phyloP scores from a whole-genome alignment of 139 green algal species.

The Chlorella sorokiniana region DNA sequence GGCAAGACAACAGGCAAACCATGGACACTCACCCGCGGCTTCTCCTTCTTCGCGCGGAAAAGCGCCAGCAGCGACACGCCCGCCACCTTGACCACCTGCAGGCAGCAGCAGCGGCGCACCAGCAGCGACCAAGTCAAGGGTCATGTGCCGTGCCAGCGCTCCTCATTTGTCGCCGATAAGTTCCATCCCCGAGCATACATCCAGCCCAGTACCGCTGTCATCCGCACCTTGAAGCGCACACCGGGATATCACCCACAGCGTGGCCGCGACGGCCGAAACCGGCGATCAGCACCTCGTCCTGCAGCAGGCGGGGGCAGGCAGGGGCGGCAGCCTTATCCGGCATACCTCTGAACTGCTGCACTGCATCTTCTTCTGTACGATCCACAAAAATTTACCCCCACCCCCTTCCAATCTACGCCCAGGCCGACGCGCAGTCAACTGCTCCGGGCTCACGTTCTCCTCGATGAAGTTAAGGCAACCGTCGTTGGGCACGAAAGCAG shows the following conservation, averaged over 20 bases:
- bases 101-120: neutral
- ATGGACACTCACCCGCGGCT: constrained; percentile 67
- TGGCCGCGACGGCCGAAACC: constrained; percentile 98
- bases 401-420: neutral
- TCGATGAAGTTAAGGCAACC: constrained; percentile 99
- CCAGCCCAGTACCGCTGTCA: neutral
- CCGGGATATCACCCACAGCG: constrained; percentile 99
- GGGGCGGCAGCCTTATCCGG: too few relatives aligned
- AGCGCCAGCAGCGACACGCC: constrained; percentile 96
- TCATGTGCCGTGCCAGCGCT: too few relatives aligned
- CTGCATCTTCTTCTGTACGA: too few relatives aligned
- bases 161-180: too few relatives aligned
- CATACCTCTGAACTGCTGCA: too few relatives aligned
- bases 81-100: constrained; percentile 95
- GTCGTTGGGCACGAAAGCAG: constrained; percentile 99
- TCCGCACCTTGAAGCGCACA: constrained; percentile 98
- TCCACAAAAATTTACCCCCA: too few relatives aligned
- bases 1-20: too few relatives aligned
- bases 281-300: constrained; percentile 98
- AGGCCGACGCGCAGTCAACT: neutral
- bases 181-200: neutral
- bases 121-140: neutral
- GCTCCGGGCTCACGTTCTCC: constrained; percentile 89
- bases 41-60: constrained; percentile 99
- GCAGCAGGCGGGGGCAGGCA: constrained; percentile 10